Evolutionary conservation across 225 moss, liverwort and hornwort species (phyloP).

Genomic region (Anthoceros angustus): DNA sequence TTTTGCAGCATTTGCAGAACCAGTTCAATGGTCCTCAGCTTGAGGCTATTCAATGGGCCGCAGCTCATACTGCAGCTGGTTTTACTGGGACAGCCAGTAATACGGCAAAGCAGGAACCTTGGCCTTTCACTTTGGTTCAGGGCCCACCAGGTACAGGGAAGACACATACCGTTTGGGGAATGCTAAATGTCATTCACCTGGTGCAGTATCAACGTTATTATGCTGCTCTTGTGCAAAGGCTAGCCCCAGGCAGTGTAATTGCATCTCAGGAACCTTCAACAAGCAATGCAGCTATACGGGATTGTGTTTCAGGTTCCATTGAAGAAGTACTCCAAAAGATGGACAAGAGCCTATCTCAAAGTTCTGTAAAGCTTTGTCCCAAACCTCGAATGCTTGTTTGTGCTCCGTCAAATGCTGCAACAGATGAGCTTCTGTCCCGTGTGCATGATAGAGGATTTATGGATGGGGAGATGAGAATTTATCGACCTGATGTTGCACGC

Average conservation of each 20-base stretch:
- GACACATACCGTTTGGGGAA: slow-evolving; percentile 99
- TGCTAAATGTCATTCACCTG: slow-evolving; percentile 94
- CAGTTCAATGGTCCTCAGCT: slow-evolving; percentile 92
- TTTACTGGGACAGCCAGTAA: slow-evolving; percentile 22
- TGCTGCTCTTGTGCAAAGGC: slow-evolving; percentile 84
- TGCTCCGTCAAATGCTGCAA: slow-evolving; percentile 97
- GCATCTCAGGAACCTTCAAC: slow-evolving; percentile 47
- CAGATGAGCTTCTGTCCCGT: slow-evolving; percentile 93
- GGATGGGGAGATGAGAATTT: slow-evolving; percentile 96
- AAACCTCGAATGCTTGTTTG: slow-evolving; percentile 99
- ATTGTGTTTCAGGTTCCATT: slow-evolving; percentile 67
- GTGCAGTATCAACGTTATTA: slow-evolving; percentile 99
- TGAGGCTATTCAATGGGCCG: slow-evolving; percentile 99
- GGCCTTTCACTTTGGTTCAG: slow-evolving; percentile 99
- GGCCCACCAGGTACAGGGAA: slow-evolving; percentile 99
- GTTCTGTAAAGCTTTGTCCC: slow-evolving; percentile 86
- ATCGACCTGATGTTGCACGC: slow-evolving; percentile 92
- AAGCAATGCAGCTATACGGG: slow-evolving; percentile 40
- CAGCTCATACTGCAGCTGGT: slow-evolving; percentile 97
- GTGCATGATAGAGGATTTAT: slow-evolving; percentile 94
- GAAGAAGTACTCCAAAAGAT: slow-evolving; percentile 91
- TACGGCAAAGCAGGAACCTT: slow-evolving; percentile 51
- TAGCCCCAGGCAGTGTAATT: slow-evolving; percentile 73
- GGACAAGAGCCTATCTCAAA: slow-evolving; percentile 85
- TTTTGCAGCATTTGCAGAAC: slow-evolving; percentile 65